Conservation (phyloP, 2,329 filamentous ascomycete genomes). For the Penicillium rolfsii region DNA sequence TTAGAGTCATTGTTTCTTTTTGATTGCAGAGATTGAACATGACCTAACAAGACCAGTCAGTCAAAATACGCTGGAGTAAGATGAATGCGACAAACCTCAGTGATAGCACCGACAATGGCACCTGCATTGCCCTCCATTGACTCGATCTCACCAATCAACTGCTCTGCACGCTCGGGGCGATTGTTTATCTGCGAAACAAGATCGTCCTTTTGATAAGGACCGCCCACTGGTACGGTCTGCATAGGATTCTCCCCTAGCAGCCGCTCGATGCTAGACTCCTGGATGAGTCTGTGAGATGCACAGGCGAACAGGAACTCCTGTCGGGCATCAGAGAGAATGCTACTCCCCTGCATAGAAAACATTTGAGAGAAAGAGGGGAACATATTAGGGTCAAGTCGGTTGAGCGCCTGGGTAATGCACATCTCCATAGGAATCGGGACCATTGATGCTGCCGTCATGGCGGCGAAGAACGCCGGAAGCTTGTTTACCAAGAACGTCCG, state of each 20-base stretch:
- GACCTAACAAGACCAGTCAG: slow-evolving; percentile 36
- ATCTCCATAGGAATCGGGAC: slow-evolving; percentile 63
- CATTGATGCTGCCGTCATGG: slow-evolving; percentile 61
- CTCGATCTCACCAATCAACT: slow-evolving; percentile 79
- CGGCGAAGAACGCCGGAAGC: slow-evolving; percentile 63
- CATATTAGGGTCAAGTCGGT: slow-evolving; percentile 62
- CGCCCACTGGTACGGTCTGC: slow-evolving; percentile 72
- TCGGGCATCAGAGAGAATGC: slow-evolving; percentile 67
- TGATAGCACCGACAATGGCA: slow-evolving; percentile 76
- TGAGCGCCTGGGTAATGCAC: slow-evolving; percentile 68
- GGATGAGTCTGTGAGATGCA: slow-evolving; percentile 82
- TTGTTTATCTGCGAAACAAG: slow-evolving; percentile 76
- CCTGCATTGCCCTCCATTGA: slow-evolving; percentile 90
- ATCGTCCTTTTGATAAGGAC: slow-evolving; percentile 75
- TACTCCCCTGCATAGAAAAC: slow-evolving; percentile 63
- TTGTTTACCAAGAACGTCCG: slow-evolving; percentile 85
- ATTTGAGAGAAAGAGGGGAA: slow-evolving; percentile 68
- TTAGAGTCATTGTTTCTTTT: slow-evolving; percentile 66
- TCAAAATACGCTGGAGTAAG: background rate
- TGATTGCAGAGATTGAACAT: slow-evolving; percentile 61
- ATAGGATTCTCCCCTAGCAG: slow-evolving; percentile 84
- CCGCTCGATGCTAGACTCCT: slow-evolving; percentile 73
- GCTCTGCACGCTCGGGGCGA: slow-evolving; percentile 74
- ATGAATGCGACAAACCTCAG: slow-evolving; percentile 58
- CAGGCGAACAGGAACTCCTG: slow-evolving; percentile 90